Conservation (phyloP, 495 filamentous ascomycete species). For the Paragyromitra xinjiangensis region DNA sequence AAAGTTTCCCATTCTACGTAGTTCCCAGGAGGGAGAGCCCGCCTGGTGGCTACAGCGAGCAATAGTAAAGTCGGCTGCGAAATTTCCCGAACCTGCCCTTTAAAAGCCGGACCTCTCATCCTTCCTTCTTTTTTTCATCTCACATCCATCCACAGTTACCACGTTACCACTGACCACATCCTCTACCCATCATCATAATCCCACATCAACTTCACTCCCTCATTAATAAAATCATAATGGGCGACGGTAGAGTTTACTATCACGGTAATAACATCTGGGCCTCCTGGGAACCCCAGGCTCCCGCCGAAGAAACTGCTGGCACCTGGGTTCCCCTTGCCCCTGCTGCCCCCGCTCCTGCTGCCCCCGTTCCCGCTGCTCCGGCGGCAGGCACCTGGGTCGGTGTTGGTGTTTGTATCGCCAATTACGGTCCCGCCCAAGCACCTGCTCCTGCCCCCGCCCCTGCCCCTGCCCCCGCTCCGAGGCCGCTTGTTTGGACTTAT, state of each 20-base stretch:
- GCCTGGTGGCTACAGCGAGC: background rate
- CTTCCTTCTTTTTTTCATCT: background rate
- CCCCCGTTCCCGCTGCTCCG: background rate
- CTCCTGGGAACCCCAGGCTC: background rate
- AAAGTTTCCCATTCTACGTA: background rate
- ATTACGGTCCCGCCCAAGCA: background rate
- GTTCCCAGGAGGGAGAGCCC: background rate
- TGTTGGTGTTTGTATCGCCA: conserved; percentile 1
- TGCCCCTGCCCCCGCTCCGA: background rate
- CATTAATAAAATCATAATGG: conserved; percentile 16
- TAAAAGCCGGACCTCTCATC: background rate
- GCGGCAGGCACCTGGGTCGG: background rate
- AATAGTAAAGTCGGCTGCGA: background rate
- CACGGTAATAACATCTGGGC: conserved; percentile 25
- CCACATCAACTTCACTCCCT: background rate
- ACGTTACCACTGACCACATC: background rate
- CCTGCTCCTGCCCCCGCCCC: background rate
- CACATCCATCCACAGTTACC: conserved; percentile 11
- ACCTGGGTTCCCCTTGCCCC: conserved; percentile 12
- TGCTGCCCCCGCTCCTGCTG: conserved; percentile 11
- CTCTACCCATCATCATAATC: background rate
- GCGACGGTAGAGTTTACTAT: conserved; percentile 30
- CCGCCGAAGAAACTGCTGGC: background rate
- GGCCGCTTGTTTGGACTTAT: conserved; percentile 19
- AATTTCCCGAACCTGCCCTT: background rate